Evolutionary conservation across 2,329 filamentous ascomycete genomes (phyloP).

Genomic region (Lecanosticta acicola): DNA sequence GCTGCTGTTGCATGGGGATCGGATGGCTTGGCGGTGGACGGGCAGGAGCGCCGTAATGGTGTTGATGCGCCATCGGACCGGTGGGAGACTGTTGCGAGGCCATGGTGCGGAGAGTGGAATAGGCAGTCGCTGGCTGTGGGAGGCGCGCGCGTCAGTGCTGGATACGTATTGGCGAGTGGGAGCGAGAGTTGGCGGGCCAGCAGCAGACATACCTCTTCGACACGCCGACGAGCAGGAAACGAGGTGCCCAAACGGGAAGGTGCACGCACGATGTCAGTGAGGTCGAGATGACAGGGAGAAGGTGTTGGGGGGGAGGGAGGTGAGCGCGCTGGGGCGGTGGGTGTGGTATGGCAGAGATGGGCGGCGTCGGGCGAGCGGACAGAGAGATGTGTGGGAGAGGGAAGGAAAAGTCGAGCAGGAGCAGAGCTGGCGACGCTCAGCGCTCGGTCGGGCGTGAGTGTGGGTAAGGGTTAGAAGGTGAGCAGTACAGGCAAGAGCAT

Average conservation of each 20-base stretch:
- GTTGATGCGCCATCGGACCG: slow-evolving; percentile 59
- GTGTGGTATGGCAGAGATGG: background rate
- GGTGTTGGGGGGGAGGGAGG: background rate
- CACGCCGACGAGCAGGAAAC: background rate
- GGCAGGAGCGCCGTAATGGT: slow-evolving; percentile 61
- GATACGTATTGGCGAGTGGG: background rate
- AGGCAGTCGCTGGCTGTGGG: background rate
- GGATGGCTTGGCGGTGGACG: slow-evolving; percentile 55
- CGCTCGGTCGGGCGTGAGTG: background rate
- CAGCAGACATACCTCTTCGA: background rate
- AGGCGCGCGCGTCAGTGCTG: background rate
- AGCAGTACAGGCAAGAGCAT: background rate
- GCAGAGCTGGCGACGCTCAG: background rate
- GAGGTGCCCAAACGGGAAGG: background rate
- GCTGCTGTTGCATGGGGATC: slow-evolving; percentile 40
- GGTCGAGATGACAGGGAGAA: background rate
- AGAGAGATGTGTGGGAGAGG: background rate
- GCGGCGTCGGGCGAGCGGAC: background rate
- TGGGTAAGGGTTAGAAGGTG: slow-evolving; percentile 7
- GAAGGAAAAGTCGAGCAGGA: background rate
- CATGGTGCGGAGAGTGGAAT: slow-evolving; percentile 19
- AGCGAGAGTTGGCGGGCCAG: background rate
- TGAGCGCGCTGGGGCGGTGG: background rate
- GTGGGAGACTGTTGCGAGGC: slow-evolving; percentile 66
- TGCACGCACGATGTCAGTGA: background rate